phyloP scores from a whole-genome alignment of 306 rosid species.

The Spatholobus suberectus region DNA sequence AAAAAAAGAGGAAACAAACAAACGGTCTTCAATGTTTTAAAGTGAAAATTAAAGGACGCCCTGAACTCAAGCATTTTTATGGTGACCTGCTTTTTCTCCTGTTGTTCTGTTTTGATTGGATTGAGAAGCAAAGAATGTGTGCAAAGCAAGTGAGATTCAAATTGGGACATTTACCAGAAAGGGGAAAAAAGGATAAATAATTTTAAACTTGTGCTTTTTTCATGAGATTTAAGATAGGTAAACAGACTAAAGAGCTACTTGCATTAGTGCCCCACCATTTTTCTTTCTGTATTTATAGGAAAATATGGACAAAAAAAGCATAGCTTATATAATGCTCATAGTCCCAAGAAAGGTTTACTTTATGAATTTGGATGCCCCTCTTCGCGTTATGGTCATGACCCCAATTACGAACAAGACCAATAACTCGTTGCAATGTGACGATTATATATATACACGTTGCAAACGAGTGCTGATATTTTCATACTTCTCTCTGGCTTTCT shows the following conservation, averaged over 20 bases:
- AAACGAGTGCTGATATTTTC: too few relatives aligned
- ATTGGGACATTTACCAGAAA: conserved; percentile 39
- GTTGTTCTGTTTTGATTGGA: conserved; percentile 40
- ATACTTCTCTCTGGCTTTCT: background rate
- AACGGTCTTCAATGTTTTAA: conserved; percentile 46
- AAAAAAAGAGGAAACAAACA: conserved; percentile 29
- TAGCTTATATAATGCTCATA: background rate
- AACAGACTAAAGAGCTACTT: background rate
- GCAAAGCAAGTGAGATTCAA: conserved; percentile 49
- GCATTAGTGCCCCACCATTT: background rate
- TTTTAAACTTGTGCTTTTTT: conserved; percentile 30
- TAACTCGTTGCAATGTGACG: background rate
- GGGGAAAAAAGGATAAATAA: conserved; percentile 11
- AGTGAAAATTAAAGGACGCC: conserved; percentile 48
- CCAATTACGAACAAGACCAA: background rate
- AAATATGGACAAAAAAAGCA: background rate
- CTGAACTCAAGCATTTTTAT: conserved; percentile 40
- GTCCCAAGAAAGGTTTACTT: conserved; percentile 20
- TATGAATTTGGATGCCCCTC: background rate
- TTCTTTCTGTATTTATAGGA: background rate
- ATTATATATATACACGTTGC: background rate
- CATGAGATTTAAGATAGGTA: conserved; percentile 27
- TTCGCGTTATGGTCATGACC: background rate
- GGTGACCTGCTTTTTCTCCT: conserved; percentile 22
- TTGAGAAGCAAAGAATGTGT: conserved; percentile 49